Base-by-base conservation (phyloP, 2,329 filamentous ascomycete species). In the Colletotrichum liriopes region DNA sequence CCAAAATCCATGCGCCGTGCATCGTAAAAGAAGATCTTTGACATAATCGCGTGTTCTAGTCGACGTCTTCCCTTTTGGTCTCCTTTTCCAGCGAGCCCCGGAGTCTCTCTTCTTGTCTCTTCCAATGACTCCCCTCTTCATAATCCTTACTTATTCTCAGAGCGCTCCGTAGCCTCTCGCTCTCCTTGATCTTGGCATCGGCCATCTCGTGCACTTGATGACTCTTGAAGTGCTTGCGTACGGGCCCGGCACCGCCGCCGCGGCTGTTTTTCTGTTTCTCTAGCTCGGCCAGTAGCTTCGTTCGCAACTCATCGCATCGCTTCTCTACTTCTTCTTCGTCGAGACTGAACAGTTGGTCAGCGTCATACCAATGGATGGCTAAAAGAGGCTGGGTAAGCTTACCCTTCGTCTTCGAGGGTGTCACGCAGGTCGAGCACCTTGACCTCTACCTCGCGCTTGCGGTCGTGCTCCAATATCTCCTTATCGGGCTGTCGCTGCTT, bases 201-300 rank as follows among this genome's bases (percentile, higher is more conserved):
- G 96, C 96, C 81, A 98, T 88, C 84, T 98, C 96, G 85, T 99
- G 96, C 26, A 98, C 95, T 83, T 98, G 94, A 83, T 98, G 95
- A 75, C 92, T 88, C 84, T 98, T 99, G 75, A 98, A 88, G 12
- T 90, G 88, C 76, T 86, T 89, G 65, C 80, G 84, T 67, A 83
- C 80, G n/a, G 79, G 82, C 32, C 80, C 83, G 67, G 77, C 80
- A 32, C 74, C 80, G 29, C 74, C 61, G 11, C 65, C 55, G 39
- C 73, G 66, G 14, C 47, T 41, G n/a, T 72, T 65, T 73, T 74
- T 76, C 56, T 83, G 80, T 74, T 82, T 81, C 69, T 85, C 82
- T 73, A 83, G 80, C 70, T 85, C 82, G 14, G 79, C 80, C 0
- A 82, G 77, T 0, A 86, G 78, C 72, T 84, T 84, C 73, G 84